Evolutionary conservation across 441 rosid genomes (phyloP).

Genomic region (Erodium trifolium): DNA sequence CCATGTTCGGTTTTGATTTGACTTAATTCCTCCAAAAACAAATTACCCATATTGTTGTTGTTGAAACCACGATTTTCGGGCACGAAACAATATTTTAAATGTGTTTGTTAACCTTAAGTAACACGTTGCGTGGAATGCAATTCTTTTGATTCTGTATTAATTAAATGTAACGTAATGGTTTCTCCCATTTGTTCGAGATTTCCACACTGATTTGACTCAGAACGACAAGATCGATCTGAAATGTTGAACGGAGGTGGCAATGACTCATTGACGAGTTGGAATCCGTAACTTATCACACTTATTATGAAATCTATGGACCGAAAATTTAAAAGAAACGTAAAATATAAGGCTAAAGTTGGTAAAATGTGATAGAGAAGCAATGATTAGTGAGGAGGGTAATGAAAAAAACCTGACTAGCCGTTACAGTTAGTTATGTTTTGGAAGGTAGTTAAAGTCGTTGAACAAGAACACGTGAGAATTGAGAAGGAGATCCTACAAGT

Average conservation of each 20-base stretch:
- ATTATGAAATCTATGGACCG: neutral
- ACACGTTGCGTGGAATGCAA: no score
- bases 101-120: no score
- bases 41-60: no score
- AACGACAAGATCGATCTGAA: no score
- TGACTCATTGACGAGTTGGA: neutral
- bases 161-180: no score
- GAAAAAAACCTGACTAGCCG: neutral
- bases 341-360: neutral
- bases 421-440: neutral
- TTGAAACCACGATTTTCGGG: no score
- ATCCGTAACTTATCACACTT: neutral
- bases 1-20: no score
- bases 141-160: no score
- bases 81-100: no score
- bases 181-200: no score
- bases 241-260: neutral
- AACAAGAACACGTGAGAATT: neutral
- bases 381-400: neutral
- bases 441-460: neutral
- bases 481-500: neutral
- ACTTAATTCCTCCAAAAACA: no score
- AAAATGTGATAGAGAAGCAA: neutral
- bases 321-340: neutral
- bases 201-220: no score